phyloP scores from a whole-genome alignment of 2,329 filamentous ascomycete species.

The Trichoderma atroviride region DNA sequence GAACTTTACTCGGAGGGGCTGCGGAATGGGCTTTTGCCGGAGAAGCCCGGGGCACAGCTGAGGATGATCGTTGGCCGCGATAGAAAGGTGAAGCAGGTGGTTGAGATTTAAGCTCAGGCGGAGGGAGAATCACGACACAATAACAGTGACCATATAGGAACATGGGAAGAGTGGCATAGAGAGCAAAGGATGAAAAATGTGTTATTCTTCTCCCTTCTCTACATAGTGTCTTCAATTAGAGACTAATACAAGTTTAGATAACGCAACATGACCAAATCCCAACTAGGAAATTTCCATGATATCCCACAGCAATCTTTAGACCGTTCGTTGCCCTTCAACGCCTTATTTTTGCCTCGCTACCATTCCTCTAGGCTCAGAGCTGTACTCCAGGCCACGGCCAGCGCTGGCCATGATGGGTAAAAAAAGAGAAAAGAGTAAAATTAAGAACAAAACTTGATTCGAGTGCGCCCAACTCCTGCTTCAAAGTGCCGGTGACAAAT shows the following conservation, averaged over 20 bases:
- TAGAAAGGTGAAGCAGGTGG: slow-evolving; percentile 60
- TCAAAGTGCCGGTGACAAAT: neutral
- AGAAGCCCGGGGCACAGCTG: slow-evolving; percentile 58
- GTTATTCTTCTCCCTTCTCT: neutral
- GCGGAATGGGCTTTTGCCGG: slow-evolving; percentile 57
- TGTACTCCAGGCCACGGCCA: neutral
- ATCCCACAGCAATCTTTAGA: slow-evolving; percentile 9
- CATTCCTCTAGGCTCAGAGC: neutral
- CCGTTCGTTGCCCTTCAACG: neutral
- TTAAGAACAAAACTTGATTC: neutral
- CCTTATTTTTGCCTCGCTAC: neutral
- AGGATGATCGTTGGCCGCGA: slow-evolving; percentile 63
- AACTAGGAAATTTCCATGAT: neutral
- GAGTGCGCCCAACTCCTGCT: slow-evolving; percentile 16
- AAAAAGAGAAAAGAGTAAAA: neutral
- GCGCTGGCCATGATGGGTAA: neutral
- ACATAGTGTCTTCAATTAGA: neutral
- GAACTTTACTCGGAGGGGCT: slow-evolving; percentile 67
- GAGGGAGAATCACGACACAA: neutral
- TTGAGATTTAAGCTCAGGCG: slow-evolving; percentile 39
- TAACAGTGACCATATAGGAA: neutral
- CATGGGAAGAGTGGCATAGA: neutral
- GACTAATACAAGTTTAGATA: neutral
- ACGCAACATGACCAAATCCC: neutral
- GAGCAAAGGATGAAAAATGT: neutral